These are phyloP conservation scores for Stagonosporopsis chrysanthemi DNA, from an alignment of 2,329 filamentous ascomycete species.

Conservation along the genomic window DNA sequence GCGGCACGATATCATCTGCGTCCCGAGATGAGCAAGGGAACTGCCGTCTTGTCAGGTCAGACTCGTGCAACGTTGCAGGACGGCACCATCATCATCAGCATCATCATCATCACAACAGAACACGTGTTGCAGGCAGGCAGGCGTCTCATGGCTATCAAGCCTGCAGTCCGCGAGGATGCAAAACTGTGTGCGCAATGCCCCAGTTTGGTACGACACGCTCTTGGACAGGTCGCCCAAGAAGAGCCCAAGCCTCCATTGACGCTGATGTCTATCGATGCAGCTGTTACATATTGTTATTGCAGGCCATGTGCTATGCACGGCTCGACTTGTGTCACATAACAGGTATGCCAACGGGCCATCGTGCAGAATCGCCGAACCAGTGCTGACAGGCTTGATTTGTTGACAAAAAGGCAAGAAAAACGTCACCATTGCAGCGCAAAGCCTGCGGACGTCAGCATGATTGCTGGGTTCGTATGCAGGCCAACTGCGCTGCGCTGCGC, in stretches of 20 bases:
- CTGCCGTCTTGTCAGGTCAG: constrained; percentile 25
- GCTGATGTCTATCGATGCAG: not conserved
- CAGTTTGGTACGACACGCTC: no score
- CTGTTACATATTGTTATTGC: not conserved
- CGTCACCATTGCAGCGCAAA: constrained; percentile 18
- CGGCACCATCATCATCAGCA: no score
- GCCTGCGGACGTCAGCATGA: constrained; percentile 14
- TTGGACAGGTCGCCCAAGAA: constrained; percentile 1
- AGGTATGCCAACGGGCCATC: constrained; percentile 9
- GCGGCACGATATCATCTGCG: constrained; percentile 28
- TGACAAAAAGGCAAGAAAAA: not conserved
- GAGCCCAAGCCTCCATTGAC: not conserved
- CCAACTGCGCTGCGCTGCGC: no score
- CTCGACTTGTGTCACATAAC: constrained; percentile 7
- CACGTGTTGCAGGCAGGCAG: no score
- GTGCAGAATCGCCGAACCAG: constrained; percentile 13
- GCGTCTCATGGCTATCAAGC: no score
- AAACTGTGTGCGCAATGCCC: no score
- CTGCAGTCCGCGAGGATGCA: no score
- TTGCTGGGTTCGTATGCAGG: constrained; percentile 18
- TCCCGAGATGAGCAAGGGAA: constrained; percentile 24
- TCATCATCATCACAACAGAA: no score
- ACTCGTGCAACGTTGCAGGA: constrained; percentile 14
- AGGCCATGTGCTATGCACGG: not conserved
- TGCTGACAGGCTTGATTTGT: constrained; percentile 7